Evolutionary conservation across 2,329 filamentous ascomycete species (phyloP).

Genomic region (Teratosphaeria viscida): DNA sequence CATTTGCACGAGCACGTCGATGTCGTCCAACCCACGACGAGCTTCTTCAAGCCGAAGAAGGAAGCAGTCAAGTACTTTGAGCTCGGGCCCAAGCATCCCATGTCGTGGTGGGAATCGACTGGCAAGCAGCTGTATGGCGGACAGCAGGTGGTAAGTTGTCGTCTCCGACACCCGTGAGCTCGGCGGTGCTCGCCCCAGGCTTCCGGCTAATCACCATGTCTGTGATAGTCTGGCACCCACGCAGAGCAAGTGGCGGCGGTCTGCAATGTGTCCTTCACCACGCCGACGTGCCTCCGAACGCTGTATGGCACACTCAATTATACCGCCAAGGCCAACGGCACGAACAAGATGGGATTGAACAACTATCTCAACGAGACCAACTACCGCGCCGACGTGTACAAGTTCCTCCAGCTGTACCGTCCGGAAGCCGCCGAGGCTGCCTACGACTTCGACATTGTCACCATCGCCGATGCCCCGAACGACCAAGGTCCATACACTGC

Average conservation of each 20-base stretch:
- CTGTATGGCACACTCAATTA: conserved; percentile 47
- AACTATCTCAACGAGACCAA: conserved; percentile 40
- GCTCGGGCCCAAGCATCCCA: conserved; percentile 2
- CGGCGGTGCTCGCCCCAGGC: background rate
- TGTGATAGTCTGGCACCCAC: background rate
- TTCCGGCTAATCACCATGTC: background rate
- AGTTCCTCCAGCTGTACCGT: conserved; percentile 47
- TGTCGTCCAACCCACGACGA: conserved; percentile 50
- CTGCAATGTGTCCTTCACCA: conserved; percentile 44
- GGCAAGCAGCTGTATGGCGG: conserved; percentile 11
- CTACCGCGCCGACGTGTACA: conserved; percentile 45
- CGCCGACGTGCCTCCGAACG: conserved; percentile 43
- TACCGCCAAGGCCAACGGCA: conserved; percentile 31
- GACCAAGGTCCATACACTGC: conserved; percentile 33
- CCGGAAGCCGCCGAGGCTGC: conserved; percentile 38
- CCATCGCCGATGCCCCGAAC: conserved; percentile 46
- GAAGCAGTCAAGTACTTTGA: conserved; percentile 1
- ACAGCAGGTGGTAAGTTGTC: conserved; percentile 3
- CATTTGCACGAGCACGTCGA: conserved; percentile 50
- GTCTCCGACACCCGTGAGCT: background rate
- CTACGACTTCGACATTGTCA: conserved; percentile 46
- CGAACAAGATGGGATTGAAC: conserved; percentile 36
- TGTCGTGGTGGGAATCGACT: conserved; percentile 11
- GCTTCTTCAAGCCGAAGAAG: conserved; percentile 39
- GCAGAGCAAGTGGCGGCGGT: conserved; percentile 9